These are phyloP conservation scores for Sicyos baderoa DNA, from an alignment of 306 rosid genomes.

Conservation along the genomic window DNA sequence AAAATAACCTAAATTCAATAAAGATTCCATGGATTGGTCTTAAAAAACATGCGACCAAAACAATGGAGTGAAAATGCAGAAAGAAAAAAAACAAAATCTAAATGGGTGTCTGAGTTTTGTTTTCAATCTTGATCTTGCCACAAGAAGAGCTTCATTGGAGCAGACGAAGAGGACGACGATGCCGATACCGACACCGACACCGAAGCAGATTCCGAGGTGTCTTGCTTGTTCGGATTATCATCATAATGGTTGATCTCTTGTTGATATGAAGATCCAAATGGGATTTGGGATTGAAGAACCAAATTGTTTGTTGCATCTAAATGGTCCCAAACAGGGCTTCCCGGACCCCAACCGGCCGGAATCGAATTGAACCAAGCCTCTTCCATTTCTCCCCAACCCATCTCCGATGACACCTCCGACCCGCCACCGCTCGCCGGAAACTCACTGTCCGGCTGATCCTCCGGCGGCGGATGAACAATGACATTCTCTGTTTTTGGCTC, in stretches of 20 bases:
- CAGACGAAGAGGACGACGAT: conserved; percentile 33
- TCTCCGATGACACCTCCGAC: conserved; percentile 39
- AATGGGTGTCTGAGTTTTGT: not conserved
- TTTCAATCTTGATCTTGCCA: conserved; percentile 50
- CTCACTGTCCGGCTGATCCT: conserved; percentile 34
- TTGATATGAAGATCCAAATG: conserved; percentile 24
- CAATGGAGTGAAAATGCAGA: not conserved
- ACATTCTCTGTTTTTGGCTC: conserved; percentile 14
- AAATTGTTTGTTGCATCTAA: conserved; percentile 53
- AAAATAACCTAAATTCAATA: too few species aligned
- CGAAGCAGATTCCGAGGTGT: conserved; percentile 24
- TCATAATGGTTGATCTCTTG: conserved; percentile 21
- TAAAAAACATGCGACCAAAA: conserved; percentile 8
- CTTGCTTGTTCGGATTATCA: conserved; percentile 27
- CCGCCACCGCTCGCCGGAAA: conserved; percentile 31
- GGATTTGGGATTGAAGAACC: conserved; percentile 42
- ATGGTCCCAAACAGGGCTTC: conserved; percentile 91
- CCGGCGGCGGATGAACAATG: conserved; percentile 16
- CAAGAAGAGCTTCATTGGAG: conserved; percentile 36
- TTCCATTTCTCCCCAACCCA: conserved; percentile 83
- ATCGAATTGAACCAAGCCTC: conserved; percentile 73
- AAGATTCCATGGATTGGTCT: conserved; percentile 25
- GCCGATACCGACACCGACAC: conserved; percentile 6
- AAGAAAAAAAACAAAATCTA: not conserved
- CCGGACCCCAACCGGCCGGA: conserved; percentile 89